Base-by-base conservation (phyloP, 441 rosid species). In the Biscutella auriculata region DNA sequence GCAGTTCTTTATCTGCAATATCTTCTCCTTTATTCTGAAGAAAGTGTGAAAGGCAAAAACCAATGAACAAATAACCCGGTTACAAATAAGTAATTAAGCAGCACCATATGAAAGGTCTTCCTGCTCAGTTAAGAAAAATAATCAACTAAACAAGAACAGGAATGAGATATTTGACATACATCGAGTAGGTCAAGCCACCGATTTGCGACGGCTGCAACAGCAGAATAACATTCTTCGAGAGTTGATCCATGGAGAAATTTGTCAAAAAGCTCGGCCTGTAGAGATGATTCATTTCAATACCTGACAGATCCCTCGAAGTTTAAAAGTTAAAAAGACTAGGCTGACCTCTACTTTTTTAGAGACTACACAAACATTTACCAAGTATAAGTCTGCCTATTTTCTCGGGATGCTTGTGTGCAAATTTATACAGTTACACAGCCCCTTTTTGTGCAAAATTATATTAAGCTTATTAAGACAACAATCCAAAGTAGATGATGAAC, bases 161-260 rank as follows among this genome's bases (percentile, higher is more conserved):
- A 41, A 29, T 19, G 7, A 37, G 43, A 16, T 59, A 70, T 56
- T 42, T 60, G 30, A 57, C 92, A 56, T 77, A 93, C 97, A 76
- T 87, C 99, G 53, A 94, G 96, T 68, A 94, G 87, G 79, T 94
- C 99, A 69, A 94, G 97, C 99, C 99, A 89, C 62, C 89, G 84
- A 63, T 94, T 79, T 72, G 97, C 99, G 47, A 93, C 95, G 44
- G 87, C 79, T 69, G 99, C 97, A 55, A 94, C 99, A 68, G 90
- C 83, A 43, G 79, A 83, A 76, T 94, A 94, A 72, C 99, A 94
- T 75, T 85, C 96, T 70, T 83, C 91, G 50, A 94, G 77, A 59
- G 95, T 85, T 64, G 94, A 73, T 16, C 99, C 99, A 65, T 80
- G 77, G 48, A 94, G 95, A 67, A 93, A 89, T 74, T 94, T 94